phyloP scores from a whole-genome alignment of 495 filamentous ascomycete genomes.

The Aspergillus conjunctus region DNA sequence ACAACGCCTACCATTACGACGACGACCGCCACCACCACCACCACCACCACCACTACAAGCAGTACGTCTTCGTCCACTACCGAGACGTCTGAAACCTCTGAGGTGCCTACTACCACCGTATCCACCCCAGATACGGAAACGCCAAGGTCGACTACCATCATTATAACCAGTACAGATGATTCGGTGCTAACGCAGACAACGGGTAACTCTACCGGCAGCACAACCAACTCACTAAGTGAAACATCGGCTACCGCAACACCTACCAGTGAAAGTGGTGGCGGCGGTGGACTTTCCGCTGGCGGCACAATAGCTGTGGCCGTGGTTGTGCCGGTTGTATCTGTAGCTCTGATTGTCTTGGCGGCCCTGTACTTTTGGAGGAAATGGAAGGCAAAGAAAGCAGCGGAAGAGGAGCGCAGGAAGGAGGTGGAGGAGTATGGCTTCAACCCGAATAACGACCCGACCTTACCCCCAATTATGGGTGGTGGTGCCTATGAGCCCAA shows the following conservation, averaged over 20 bases:
- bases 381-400: constrained; percentile 78
- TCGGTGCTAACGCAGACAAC: constrained; percentile 20
- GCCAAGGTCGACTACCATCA: constrained; percentile 19
- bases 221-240: constrained; percentile 35
- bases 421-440: constrained; percentile 96
- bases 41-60: constrained; percentile 27
- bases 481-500: constrained; percentile 57
- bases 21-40: constrained; percentile 29
- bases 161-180: constrained; percentile 37
- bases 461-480: constrained; percentile 64
- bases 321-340: constrained; percentile 86
- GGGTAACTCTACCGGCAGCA: constrained; percentile 22
- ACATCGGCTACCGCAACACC: constrained; percentile 29
- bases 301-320: constrained; percentile 90
- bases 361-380: constrained; percentile 84
- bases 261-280: constrained; percentile 34
- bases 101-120: constrained; percentile 16
- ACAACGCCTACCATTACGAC: constrained; percentile 17
- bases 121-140: neutral
- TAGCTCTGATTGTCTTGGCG: constrained; percentile 76
- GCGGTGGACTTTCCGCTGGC: constrained; percentile 53
- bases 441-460: constrained; percentile 93
- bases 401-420: constrained; percentile 85
- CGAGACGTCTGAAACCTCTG: constrained; percentile 10
- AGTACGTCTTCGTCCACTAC: constrained; percentile 30